Base-by-base conservation (phyloP, 108 stramenopile species). In the Cyclotella baltica region DNA sequence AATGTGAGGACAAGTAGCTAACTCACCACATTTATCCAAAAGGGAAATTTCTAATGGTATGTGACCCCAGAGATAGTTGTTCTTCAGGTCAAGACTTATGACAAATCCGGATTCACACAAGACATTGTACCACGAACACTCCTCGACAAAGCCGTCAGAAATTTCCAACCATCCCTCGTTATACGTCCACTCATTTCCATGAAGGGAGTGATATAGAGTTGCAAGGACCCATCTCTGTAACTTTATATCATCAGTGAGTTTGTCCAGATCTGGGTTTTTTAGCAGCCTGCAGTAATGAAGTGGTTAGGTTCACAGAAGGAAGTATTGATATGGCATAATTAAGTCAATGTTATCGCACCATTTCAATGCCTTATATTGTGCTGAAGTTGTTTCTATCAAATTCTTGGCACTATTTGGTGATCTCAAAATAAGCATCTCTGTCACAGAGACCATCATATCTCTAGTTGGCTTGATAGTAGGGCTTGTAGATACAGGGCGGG, bases 51-150 rank as follows among this genome's bases (percentile, higher is more conserved):
- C 81, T 22, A 37, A 15, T 52, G 73, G 73, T 1, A 75, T 56
- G 25, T 48, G 43, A 27, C 81, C 81, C 63, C 53, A 61, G 2
- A 82, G 55, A 25, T 48, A 57, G 33, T 82, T 82, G 28, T 50
- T 69, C 37, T 47, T 75, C 63, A 82, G 61, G 25, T 75, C 63
- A 20, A 82, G 50, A 22, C 73, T 37, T 20, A 59, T 50, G 13
- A 82, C 74, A 28, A 5, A 10, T 35, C 74, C 81, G 15, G 31
- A 36, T 47, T 75, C 69, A 55, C 81, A 82, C 38, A 55, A 30
- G 55, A 82, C 29, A 23, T 74, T 74, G 70, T 82, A 67, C 81
- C 81, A 82, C n/a, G 70, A 57, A 20, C 81, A 82, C 64, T 82
- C 81, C 48, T 82, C 35, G 16, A 46, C 47, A 9, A 68, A 23